phyloP scores from a whole-genome alignment of 208 protist genomes.

The Herpetomonas samuelpessoai region DNA sequence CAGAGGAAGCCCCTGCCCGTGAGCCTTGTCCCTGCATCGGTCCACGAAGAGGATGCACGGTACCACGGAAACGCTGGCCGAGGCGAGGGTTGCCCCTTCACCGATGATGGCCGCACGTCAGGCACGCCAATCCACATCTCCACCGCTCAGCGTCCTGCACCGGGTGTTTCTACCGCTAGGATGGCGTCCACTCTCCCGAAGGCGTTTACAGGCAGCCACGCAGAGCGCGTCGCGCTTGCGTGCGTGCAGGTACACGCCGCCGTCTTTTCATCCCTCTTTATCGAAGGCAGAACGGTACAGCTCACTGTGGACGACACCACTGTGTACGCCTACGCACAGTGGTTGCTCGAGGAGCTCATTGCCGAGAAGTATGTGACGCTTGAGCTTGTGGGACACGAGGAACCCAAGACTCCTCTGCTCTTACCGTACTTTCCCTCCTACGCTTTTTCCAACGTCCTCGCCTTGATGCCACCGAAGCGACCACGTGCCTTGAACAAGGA shows the following conservation, averaged over 20 bases:
- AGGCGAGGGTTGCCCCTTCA: constrained; percentile 70
- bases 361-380: constrained; percentile 30
- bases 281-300: constrained; percentile 60
- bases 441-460: constrained; percentile 34
- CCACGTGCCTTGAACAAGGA: neutral
- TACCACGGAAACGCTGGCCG: constrained; percentile 68
- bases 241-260: constrained; percentile 73
- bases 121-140: constrained; percentile 52
- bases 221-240: constrained; percentile 16
- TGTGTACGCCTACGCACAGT: constrained; percentile 52
- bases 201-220: too few species aligned
- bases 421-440: constrained; percentile 53
- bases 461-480: constrained; percentile 43
- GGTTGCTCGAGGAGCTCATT: constrained; percentile 53
- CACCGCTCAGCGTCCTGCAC: constrained; percentile 4
- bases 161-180: neutral
- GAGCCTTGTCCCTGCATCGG: constrained; percentile 19
- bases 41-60: constrained; percentile 38
- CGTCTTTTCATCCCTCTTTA: constrained; percentile 60
- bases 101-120: constrained; percentile 28
- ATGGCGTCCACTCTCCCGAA: neutral
- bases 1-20: constrained; percentile 25
- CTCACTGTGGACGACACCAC: constrained; percentile 44
- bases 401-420: neutral
- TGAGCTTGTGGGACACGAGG: constrained; percentile 2